Conservation (phyloP, 805 yeast genomes). For the Saccharomycopsis sp. region DNA sequence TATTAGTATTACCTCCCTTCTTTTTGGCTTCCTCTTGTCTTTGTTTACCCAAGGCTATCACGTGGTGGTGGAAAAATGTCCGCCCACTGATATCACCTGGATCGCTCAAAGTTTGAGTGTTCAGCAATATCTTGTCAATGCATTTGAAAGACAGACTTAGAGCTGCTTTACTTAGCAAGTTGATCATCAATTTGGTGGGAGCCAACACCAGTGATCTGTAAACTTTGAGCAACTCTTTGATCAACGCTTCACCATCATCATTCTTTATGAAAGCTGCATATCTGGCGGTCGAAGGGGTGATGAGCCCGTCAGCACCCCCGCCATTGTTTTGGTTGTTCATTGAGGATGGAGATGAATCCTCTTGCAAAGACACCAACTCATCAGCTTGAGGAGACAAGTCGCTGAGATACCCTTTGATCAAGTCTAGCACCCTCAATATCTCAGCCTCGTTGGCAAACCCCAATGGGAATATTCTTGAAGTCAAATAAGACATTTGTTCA, state of each 20-base stretch:
- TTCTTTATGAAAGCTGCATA: constrained; percentile 26
- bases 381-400: constrained; percentile 38
- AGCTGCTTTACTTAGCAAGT: constrained; percentile 59
- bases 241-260: constrained; percentile 39
- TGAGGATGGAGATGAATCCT: constrained; percentile 6
- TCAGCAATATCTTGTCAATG: constrained; percentile 45
- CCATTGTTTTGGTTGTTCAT: not conserved
- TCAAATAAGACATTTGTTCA: constrained; percentile 47
- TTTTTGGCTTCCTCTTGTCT: constrained; percentile 11
- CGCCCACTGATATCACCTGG: constrained; percentile 69
- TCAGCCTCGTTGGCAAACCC: constrained; percentile 70
- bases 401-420: constrained; percentile 44
- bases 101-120: constrained; percentile 48
- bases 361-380: constrained; percentile 12
- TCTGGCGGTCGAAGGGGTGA: constrained; percentile 12
- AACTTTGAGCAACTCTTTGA: constrained; percentile 34
- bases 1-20: not conserved
- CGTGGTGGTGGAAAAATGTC: constrained; percentile 77
- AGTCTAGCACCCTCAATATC: constrained; percentile 42
- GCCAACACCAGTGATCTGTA: constrained; percentile 39
- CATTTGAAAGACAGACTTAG: constrained; percentile 44
- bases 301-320: constrained; percentile 8
- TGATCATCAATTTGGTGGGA: constrained; percentile 47
- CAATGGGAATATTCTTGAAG: constrained; percentile 61
- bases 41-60: constrained; percentile 68